Evolutionary conservation across 257 asterid species (phyloP).

Genomic region (Solanum peruvianum): DNA sequence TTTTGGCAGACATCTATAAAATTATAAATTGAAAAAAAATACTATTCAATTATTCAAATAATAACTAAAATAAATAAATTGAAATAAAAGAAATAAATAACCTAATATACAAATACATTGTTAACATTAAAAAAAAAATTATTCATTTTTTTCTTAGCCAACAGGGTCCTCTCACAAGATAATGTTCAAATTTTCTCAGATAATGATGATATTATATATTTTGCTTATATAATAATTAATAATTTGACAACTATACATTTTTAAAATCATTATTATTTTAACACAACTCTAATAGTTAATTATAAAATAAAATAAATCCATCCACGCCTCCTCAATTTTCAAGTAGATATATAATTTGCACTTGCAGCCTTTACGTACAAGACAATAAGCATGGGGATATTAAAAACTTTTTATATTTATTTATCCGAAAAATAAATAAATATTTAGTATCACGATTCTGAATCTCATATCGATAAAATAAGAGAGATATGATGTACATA

Average conservation of each 20-base stretch:
- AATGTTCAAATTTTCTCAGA: not conserved
- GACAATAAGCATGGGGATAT: not conserved
- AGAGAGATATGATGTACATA: not conserved
- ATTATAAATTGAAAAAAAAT: too few species aligned
- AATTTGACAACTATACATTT: slow-evolving; percentile 1
- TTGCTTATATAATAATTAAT: not conserved
- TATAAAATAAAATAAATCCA: not conserved
- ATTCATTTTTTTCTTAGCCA: not conserved
- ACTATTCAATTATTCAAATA: too few species aligned
- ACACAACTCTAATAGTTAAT: not conserved
- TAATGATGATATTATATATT: not conserved
- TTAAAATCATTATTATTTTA: not conserved
- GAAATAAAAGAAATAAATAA: too few species aligned
- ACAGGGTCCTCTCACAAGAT: slow-evolving; percentile 2
- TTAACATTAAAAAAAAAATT: not conserved
- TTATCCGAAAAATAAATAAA: too few species aligned
- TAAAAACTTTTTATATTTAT: not conserved
- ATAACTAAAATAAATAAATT: too few species aligned
- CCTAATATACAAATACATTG: not conserved
- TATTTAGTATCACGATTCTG: too few species aligned
- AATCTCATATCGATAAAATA: not conserved
- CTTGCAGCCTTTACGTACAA: not conserved
- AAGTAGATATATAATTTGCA: not conserved
- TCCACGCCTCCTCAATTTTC: not conserved
- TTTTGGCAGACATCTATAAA: too few species aligned